These are phyloP conservation scores for Talaromyces pinophilus DNA, from an alignment of 2,329 filamentous ascomycete genomes.

Conservation along the genomic window DNA sequence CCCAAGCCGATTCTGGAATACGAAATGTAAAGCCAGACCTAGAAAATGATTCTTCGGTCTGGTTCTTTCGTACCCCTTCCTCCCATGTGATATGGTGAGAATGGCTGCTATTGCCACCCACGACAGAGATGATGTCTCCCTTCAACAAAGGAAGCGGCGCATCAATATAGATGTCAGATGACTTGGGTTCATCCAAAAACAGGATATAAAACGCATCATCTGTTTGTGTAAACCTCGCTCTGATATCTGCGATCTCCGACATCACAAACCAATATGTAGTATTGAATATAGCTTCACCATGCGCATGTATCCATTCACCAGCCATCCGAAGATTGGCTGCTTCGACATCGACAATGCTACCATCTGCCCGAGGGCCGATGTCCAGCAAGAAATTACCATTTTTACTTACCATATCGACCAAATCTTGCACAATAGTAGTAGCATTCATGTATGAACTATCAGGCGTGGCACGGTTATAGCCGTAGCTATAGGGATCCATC, in stretches of 20 bases:
- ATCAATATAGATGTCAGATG: slow-evolving; percentile 14
- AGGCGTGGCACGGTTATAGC: slow-evolving; percentile 60
- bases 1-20: background rate
- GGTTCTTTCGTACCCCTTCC: background rate
- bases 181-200: slow-evolving; percentile 44
- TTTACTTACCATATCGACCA: slow-evolving; percentile 57
- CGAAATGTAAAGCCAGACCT: slow-evolving; percentile 8
- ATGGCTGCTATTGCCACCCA: background rate
- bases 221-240: slow-evolving; percentile 54
- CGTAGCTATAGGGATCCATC: slow-evolving; percentile 63
- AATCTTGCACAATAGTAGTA: slow-evolving; percentile 48
- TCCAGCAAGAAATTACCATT: slow-evolving; percentile 61
- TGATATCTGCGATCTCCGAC: slow-evolving; percentile 44
- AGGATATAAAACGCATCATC: slow-evolving; percentile 55
- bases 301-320: slow-evolving; percentile 55
- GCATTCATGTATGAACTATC: slow-evolving; percentile 56
- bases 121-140: slow-evolving; percentile 11
- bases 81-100: slow-evolving; percentile 7
- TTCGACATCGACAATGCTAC: slow-evolving; percentile 55
- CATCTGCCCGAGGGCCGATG: slow-evolving; percentile 58
- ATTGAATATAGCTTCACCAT: slow-evolving; percentile 57
- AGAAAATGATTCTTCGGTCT: background rate
- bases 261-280: slow-evolving; percentile 56
- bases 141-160: slow-evolving; percentile 15
- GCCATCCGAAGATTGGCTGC: slow-evolving; percentile 52